Evolutionary conservation across 2,329 filamentous ascomycete species (phyloP), one percentile per base, ranked within the genome.

Genomic region (Metarhizium humberi): DNA sequence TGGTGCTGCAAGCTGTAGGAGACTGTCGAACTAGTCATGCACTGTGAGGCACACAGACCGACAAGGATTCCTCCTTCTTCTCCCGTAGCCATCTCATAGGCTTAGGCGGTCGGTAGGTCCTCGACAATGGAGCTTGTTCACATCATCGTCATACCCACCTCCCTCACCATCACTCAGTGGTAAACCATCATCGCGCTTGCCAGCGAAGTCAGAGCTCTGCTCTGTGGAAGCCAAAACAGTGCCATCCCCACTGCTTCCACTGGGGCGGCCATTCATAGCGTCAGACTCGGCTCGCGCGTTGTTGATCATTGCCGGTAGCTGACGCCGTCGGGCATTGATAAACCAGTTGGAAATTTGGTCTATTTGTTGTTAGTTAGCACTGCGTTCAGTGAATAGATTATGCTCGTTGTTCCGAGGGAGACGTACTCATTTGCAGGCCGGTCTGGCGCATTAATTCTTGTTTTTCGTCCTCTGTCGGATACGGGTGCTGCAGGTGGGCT

Each of bases 381-480:
- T 51, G 16, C 11, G 1, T 6, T 40, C 3, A 18, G 45, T 6
- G 8, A 25, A 6, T 10, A 30, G 29, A 13, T 42, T 42, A 42
- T 14, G 29, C 18, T 34, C n/a, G 40, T 14, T 8, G 20, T 6
- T 14, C 10, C 11, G 8, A 18, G 7, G 56, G 50, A 61, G 66
- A 81, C 84, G 75, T 77, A 82, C 87, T 92, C 74, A 95, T 86
- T 54, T 88, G 86, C 32, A 96, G 75, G 1, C 84, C 84, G 1
- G 90, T 95, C 64, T 84, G 77, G 50, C 80, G 79, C 78, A 91
- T 90, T 50, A 95, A 77, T 57, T 88, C 82, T 66, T 92, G 83
- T 71, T 95, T 95, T 72, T 95, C 87, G 59, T 95, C 89, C 69
- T 95, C 89, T 4, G 85, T 91, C 1, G 90, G 90, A 67, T 95